These are phyloP conservation scores for Crassisporium funariophilum DNA, from an alignment of 768 basidiomycete species.

Conservation along the genomic window DNA sequence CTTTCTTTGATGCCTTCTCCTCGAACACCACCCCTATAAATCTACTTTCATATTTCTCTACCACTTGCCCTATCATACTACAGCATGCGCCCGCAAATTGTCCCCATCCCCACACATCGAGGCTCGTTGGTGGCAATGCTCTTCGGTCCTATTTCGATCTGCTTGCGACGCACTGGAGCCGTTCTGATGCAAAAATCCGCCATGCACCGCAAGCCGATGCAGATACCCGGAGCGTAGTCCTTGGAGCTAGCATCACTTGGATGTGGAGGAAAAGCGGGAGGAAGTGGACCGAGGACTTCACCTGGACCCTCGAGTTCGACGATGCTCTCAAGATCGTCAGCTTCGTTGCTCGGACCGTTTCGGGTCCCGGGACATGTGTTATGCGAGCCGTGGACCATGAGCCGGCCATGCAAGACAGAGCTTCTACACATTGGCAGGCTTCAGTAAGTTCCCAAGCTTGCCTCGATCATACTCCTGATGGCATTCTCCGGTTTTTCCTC, in stretches of 20 bases:
- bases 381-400: conserved; percentile 44
- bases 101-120: conserved; percentile 34
- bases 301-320: conserved; percentile 47
- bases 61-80: conserved; percentile 36
- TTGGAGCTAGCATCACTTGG: conserved; percentile 45
- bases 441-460: no score
- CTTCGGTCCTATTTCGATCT: conserved; percentile 54
- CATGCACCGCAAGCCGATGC: conserved; percentile 26
- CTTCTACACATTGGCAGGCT: no score
- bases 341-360: conserved; percentile 43
- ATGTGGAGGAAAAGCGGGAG: conserved; percentile 46
- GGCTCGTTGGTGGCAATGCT: conserved; percentile 44
- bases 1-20: conserved; percentile 41
- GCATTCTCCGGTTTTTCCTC: no score
- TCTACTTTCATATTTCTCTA: conserved; percentile 43
- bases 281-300: conserved; percentile 48
- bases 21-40: conserved; percentile 32
- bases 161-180: conserved; percentile 46
- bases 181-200: conserved; percentile 29
- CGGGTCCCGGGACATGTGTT: conserved; percentile 43
- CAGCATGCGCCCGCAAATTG: conserved; percentile 43
- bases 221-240: conserved; percentile 29
- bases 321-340: conserved; percentile 42
- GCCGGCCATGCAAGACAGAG: no score
- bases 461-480: no score